phyloP scores from a whole-genome alignment of 768 basidiomycete genomes.

The Boletus reticulatus region DNA sequence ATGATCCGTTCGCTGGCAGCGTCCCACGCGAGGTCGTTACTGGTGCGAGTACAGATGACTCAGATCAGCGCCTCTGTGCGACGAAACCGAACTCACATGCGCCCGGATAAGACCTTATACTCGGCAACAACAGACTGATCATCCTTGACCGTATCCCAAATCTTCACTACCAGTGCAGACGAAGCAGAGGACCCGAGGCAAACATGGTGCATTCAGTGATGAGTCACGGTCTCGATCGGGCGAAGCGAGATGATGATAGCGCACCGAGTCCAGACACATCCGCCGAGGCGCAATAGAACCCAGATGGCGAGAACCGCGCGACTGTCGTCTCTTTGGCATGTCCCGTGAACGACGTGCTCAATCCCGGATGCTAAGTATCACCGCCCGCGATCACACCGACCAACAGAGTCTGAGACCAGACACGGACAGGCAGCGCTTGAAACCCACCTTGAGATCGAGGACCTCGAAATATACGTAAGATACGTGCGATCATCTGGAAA shows the following conservation, averaged over 20 bases:
- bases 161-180: slow-evolving; percentile 51
- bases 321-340: slow-evolving; percentile 86
- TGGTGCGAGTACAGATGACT: slow-evolving; percentile 26
- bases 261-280: slow-evolving; percentile 79
- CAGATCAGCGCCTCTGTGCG: not conserved
- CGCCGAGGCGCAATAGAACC: slow-evolving; percentile 93
- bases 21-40: slow-evolving; percentile 96
- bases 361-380: slow-evolving; percentile 56
- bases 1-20: slow-evolving; percentile 96
- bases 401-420: not conserved
- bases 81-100: slow-evolving; percentile 48
- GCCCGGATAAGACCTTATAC: slow-evolving; percentile 70
- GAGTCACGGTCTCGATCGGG: not conserved
- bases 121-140: slow-evolving; percentile 83
- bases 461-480: slow-evolving; percentile 46
- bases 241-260: slow-evolving; percentile 11
- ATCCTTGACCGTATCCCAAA: slow-evolving; percentile 92
- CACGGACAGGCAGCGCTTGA: not conserved
- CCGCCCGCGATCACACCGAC: not conserved
- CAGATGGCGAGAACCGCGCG: slow-evolving; percentile 88
- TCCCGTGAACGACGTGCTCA: slow-evolving; percentile 66
- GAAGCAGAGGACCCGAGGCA: not conserved
- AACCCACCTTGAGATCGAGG: slow-evolving; percentile 74
- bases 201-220: not conserved
- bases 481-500: not conserved